These are phyloP conservation scores for Bryum argenteum DNA, from an alignment of 225 moss, liverwort and hornwort genomes.

Conservation along the genomic window DNA sequence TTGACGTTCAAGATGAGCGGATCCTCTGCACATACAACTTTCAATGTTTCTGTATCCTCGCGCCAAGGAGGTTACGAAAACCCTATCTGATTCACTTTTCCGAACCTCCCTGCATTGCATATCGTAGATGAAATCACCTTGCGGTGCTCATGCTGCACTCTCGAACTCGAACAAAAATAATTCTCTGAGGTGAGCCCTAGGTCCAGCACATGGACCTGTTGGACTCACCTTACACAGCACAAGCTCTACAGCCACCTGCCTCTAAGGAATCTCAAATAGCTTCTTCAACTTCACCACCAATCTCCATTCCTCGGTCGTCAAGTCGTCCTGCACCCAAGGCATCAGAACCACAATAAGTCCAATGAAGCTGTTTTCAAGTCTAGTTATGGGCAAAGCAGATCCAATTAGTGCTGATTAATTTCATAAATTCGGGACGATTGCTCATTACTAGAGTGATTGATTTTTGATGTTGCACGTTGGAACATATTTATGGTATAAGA, in stretches of 20 bases:
- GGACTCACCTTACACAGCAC: slow-evolving; percentile 25
- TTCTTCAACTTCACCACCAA: slow-evolving; percentile 68
- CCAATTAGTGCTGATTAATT: too few relatives aligned
- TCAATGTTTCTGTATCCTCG: slow-evolving; percentile 38
- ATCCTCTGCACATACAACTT: slow-evolving; percentile 33
- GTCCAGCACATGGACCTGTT: slow-evolving; percentile 35
- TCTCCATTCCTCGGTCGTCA: slow-evolving; percentile 65
- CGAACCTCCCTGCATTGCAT: slow-evolving; percentile 47
- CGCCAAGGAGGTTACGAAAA: slow-evolving; percentile 35
- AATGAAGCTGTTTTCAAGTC: background rate
- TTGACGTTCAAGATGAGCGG: slow-evolving; percentile 33
- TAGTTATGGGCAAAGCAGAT: too few relatives aligned
- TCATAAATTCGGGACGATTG: too few relatives aligned
- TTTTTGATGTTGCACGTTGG: too few relatives aligned
- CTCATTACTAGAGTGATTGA: too few relatives aligned
- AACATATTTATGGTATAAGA: too few relatives aligned
- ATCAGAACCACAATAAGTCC: slow-evolving; percentile 9
- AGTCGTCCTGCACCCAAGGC: slow-evolving; percentile 52
- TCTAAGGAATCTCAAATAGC: slow-evolving; percentile 57
- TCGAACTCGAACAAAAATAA: slow-evolving; percentile 39
- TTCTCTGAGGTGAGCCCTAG: slow-evolving; percentile 32
- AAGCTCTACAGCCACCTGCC: slow-evolving; percentile 17
- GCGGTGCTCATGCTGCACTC: slow-evolving; percentile 50
- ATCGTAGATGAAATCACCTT: slow-evolving; percentile 53
- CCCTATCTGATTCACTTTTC: slow-evolving; percentile 31